Evolutionary conservation across 2,329 filamentous ascomycete species (phyloP), one percentile per base, ranked within the genome.

Genomic region (Aspergillus texensis): DNA sequence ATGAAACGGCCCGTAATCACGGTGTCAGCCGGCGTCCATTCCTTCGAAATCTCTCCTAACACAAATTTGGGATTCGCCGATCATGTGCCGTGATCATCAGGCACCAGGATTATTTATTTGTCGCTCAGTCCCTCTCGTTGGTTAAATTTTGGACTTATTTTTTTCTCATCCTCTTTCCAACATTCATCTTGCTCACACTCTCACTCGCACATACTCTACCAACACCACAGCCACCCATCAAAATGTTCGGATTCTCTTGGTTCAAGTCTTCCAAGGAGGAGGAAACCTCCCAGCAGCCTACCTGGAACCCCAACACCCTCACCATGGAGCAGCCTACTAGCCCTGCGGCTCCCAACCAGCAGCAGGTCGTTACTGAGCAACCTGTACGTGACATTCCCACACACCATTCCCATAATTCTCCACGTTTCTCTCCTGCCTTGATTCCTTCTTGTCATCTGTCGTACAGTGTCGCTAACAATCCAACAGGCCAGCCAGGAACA

Each of bases 311-410:
- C 60, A 68, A 71, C 65, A 73, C 73, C 16, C 62, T 77, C 54
- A 71, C 72, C 54, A 75, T 75, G 72, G 70, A 75, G 62, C 74
- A 74, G 65, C 75, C 75, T 11, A 62, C 69, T 30, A 74, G 71
- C 64, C 74, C 74, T 52, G 68, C 70, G 21, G 72, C 73, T 46
- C 73, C 68, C 43, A 67, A 65, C 46, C 72, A 69, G 53, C 65
- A 70, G 57, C 65, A 71, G 57, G 62, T 74, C 28, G 69, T 75
- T 26, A 62, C 71, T 45, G 67, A 75, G 63, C 74, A 75, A 64
- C 71, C 73, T 19, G 75, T 77, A 72, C 30, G 71, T 62, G 16
- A 26, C 30, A 21, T 4, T 59, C 2, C 26, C 6, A 28, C 53
- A 19, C 36, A n/a, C 36, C 11, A 34, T 34, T 12, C 16, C 39